phyloP scores from a whole-genome alignment of 345 rosid species.

The Rhizophora mangle region DNA sequence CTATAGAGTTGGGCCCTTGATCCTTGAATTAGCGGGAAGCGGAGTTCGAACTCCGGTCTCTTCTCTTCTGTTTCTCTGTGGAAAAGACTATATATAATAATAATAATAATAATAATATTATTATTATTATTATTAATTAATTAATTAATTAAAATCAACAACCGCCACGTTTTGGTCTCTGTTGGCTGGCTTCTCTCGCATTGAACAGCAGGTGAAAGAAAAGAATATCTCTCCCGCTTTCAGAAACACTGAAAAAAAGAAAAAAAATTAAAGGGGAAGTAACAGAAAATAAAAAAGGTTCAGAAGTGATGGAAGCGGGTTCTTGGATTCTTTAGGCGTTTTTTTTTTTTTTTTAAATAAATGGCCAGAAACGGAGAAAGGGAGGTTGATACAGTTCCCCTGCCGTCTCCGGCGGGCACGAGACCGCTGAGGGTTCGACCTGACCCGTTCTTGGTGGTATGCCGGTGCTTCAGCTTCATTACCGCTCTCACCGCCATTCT shows the following conservation, averaged over 20 bases:
- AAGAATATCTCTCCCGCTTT: not conserved
- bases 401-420: not conserved
- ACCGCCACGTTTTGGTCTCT: not conserved
- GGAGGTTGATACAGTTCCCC: not conserved
- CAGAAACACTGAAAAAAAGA: not conserved
- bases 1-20: too few relatives aligned
- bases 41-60: too few relatives aligned
- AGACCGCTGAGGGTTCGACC: conserved; percentile 31
- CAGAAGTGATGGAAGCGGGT: not conserved
- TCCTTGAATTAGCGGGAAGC: too few relatives aligned
- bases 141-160: not conserved
- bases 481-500: conserved; percentile 66
- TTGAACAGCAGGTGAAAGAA: conserved; percentile 6
- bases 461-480: conserved; percentile 70
- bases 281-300: too few relatives aligned
- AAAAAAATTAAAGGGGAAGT: not conserved
- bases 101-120: not conserved
- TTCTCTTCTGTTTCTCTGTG: not conserved
- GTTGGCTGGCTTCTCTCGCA: not conserved
- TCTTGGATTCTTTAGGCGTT: not conserved
- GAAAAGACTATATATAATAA: not conserved
- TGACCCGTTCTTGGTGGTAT: conserved; percentile 67
- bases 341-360: not conserved
- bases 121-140: too few relatives aligned
- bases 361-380: conserved; percentile 14